Base-by-base conservation (phyloP, 495 filamentous ascomycete species). In the Annulohypoxylon stygium region DNA sequence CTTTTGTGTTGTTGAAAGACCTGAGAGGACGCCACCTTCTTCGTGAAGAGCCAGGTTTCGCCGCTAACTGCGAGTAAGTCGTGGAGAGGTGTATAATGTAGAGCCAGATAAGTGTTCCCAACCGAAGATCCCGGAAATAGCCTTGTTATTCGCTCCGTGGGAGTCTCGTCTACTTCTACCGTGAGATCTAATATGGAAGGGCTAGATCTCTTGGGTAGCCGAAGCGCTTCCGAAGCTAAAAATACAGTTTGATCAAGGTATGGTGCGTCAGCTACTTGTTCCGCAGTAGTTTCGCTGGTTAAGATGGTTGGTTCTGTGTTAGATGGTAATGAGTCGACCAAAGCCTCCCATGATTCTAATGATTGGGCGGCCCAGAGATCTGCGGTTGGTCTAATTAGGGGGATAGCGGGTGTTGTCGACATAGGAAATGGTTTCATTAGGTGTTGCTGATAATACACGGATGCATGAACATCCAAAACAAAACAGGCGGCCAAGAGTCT, bases 401-500 rank as follows among this genome's bases (percentile, higher is more conserved):
- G 83, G 25, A 84, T 78, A 20, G 75, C 70, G n/a, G 69, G 78
- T 60, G 73, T 73, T 37, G 72, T 73, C 43, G 72, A 66, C 16
- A 71, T 72, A 69, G 65, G 63, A 55, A 76, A 76, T 57, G 50
- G 70, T 51, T 73, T 63, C 53, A 78, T 73, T 70, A 65, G 67
- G 53, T 81, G 76, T 54, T 79, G 77, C 75, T 87, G 83, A 64
- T 87, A 83, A 66, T 83, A 86, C 63, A 82, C 77, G 53, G 84
- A 79, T 61, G 85, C 78, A 63, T 87, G 87, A 16, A 84, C 78
- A 76, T 88, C 86, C 62, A 83, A 77, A 70, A 85, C 74, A 78
- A 87, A 84, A 76, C 84, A 88, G 9, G 79, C 81, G 50, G 82
- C 79, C 16, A 86, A 75, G 57, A 88, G 81, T 39, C 87, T 83